Conservation (phyloP, 805 yeast species). For the Yarrowia sp. region DNA sequence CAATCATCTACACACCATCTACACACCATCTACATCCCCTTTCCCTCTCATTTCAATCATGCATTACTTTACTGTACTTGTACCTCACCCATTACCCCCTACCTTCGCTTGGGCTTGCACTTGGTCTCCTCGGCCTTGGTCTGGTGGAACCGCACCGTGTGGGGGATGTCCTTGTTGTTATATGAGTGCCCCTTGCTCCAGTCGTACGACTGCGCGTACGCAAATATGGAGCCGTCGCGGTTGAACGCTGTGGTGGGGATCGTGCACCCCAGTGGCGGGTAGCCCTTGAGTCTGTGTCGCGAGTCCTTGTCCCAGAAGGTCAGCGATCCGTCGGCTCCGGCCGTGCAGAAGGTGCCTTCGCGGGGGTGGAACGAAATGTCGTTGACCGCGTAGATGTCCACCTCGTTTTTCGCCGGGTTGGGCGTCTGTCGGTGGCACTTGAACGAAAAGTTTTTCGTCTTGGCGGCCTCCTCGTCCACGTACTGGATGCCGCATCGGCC, state of each 20-base stretch:
- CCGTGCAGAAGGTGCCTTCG: slow-evolving; percentile 90
- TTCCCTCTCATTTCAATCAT: not conserved
- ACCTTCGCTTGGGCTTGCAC: slow-evolving; percentile 44
- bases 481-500: slow-evolving; percentile 96
- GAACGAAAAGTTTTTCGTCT: slow-evolving; percentile 83
- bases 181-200: slow-evolving; percentile 86
- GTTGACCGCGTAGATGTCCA: slow-evolving; percentile 78
- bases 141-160: slow-evolving; percentile 79
- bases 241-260: slow-evolving; percentile 83
- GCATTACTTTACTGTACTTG: not conserved
- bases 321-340: slow-evolving; percentile 93
- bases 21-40: not conserved
- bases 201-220: slow-evolving; percentile 91
- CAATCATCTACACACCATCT: too few relatives aligned
- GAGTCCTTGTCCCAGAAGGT: slow-evolving; percentile 97
- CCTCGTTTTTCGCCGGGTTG: slow-evolving; percentile 61
- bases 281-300: slow-evolving; percentile 82
- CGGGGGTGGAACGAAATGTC: slow-evolving; percentile 85
- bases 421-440: slow-evolving; percentile 87
- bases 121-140: slow-evolving; percentile 86
- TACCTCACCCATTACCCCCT: not conserved
- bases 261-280: slow-evolving; percentile 62
- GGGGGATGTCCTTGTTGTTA: slow-evolving; percentile 78
- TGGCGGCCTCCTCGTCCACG: slow-evolving; percentile 64
- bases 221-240: slow-evolving; percentile 80